Percentiles rank a stretch among this genome's conserved stretches.
These are phyloP conservation scores for Herpetospermum pedunculosum DNA, from an alignment of 306 rosid species.

Conservation along the genomic window DNA sequence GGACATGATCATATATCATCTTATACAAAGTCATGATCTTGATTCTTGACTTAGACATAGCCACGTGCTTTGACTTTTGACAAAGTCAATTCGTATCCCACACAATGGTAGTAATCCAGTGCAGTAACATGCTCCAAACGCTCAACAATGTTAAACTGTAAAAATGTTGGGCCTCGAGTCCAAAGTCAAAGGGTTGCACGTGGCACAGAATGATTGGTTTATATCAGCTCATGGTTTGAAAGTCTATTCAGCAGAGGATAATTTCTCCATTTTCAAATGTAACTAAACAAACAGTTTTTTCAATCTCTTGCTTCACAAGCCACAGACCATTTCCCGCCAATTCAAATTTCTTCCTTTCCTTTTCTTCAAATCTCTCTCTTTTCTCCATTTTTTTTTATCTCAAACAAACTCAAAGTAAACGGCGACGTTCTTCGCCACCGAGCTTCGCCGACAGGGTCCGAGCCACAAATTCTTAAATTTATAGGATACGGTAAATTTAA, in stretches of 20 bases:
- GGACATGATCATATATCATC: too few species aligned
- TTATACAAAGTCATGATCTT: constrained; percentile 44
- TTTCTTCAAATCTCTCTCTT: too few species aligned
- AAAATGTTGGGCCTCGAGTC: not conserved
- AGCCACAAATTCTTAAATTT: too few species aligned
- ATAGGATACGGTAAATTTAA: too few species aligned
- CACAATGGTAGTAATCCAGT: not conserved
- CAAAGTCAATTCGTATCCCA: not conserved
- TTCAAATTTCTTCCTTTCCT: not conserved
- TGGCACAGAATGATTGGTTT: not conserved
- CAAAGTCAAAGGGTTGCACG: not conserved
- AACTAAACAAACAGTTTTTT: not conserved
- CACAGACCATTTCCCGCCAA: not conserved
- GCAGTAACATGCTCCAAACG: too few species aligned
- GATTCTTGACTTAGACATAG: too few species aligned
- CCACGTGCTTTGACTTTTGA: not conserved
- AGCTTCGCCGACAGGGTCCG: not conserved
- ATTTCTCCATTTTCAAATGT: not conserved
- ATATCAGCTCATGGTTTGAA: too few species aligned
- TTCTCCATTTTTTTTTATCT: not conserved
- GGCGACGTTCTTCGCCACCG: too few species aligned
- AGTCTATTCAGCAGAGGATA: not conserved
- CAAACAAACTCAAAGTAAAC: too few species aligned
- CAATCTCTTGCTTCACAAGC: not conserved
- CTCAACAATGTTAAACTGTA: not conserved